These are phyloP conservation scores for Rhodotorula diobovata DNA, from an alignment of 768 basidiomycete genomes.

Conservation along the genomic window DNA sequence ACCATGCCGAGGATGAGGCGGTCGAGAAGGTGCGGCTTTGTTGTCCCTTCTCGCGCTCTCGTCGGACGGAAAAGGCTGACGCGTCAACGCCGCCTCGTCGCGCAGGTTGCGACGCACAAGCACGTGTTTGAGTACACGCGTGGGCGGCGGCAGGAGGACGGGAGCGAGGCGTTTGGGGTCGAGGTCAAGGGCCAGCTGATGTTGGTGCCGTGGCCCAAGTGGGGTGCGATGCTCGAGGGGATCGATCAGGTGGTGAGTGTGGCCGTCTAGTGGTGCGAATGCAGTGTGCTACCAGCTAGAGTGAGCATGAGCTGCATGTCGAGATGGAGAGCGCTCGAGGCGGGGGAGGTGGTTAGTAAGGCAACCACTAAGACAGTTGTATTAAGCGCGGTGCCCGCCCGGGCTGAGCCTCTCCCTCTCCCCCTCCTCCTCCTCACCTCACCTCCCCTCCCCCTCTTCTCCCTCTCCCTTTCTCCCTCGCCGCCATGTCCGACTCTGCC, in stretches of 20 bases:
- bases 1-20: constrained; percentile 80
- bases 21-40: constrained; percentile 61
- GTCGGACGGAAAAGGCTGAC: not conserved
- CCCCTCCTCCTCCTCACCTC: constrained; percentile 1
- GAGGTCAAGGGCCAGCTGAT: constrained; percentile 39
- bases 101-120: constrained; percentile 32
- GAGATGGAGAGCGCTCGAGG: not conserved
- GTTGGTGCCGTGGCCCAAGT: constrained; percentile 36
- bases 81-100: too few relatives aligned
- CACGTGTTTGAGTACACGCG: constrained; percentile 27
- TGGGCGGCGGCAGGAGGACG: constrained; percentile 12
- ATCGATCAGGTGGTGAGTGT: constrained; percentile 33
- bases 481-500: constrained; percentile 12
- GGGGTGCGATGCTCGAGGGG: constrained; percentile 24
- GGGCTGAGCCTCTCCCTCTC: not conserved
- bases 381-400: not conserved
- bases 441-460: not conserved
- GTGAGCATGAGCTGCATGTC: not conserved
- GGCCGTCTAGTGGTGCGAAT: not conserved
- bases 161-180: constrained; percentile 37
- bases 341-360: too few relatives aligned
- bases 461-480: constrained; percentile 15
- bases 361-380: not conserved
- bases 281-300: not conserved
- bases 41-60: too few relatives aligned